Evolutionary conservation across 805 yeast species (phyloP).

Genomic region (Saturnispora hagleri): DNA sequence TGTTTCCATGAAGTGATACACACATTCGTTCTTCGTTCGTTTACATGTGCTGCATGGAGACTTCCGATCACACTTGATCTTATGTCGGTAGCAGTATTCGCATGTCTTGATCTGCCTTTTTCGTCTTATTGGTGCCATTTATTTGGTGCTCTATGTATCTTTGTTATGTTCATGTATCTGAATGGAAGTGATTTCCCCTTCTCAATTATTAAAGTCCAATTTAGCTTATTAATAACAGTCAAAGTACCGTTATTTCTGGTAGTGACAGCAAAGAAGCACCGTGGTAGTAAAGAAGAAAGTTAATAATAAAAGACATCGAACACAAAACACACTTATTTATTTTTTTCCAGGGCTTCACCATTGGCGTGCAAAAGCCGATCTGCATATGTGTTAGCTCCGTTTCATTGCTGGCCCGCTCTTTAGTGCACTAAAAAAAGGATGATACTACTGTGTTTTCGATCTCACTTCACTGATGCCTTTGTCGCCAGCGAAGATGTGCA

Average conservation of each 20-base stretch:
- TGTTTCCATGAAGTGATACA: slow-evolving; percentile 7
- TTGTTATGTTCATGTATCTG: background rate
- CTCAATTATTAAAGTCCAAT: background rate
- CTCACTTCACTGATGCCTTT: too few relatives aligned
- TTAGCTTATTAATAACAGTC: background rate
- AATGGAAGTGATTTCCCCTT: background rate
- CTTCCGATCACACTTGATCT: slow-evolving; percentile 12
- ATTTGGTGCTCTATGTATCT: background rate
- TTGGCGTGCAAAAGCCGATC: too few relatives aligned
- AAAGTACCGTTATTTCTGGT: background rate
- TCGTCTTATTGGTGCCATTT: slow-evolving; percentile 11
- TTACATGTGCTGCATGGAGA: slow-evolving; percentile 12
- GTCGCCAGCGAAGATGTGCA: too few relatives aligned
- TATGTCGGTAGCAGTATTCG: slow-evolving; percentile 12
- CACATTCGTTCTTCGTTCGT: slow-evolving; percentile 10
- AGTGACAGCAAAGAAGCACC: too few relatives aligned
- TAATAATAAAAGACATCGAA: too few relatives aligned
- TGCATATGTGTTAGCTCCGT: too few relatives aligned
- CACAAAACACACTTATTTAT: too few relatives aligned
- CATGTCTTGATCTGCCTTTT: slow-evolving; percentile 12
- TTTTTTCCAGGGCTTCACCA: too few relatives aligned
- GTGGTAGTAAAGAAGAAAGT: too few relatives aligned
- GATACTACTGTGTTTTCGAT: too few relatives aligned
- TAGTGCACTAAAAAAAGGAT: too few relatives aligned
- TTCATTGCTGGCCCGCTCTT: too few relatives aligned